Evolutionary conservation across 768 basidiomycete genomes (phyloP), one percentile per base, ranked within the genome.

Genomic region (Mycena chlorophos): DNA sequence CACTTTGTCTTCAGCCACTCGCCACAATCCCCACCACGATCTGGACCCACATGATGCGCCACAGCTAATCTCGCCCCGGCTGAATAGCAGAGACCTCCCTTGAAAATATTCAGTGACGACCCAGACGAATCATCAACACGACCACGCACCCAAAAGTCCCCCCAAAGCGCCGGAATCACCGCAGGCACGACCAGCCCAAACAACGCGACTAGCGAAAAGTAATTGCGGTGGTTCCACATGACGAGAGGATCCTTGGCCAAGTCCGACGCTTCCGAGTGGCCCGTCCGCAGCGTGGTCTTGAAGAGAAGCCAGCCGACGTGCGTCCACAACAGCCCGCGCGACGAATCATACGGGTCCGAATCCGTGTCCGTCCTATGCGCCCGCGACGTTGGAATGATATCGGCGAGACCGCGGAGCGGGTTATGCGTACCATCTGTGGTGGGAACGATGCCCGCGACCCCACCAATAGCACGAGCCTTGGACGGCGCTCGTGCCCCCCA

Each of bases 401-500:
- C 26, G 39, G 14, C 19, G 8, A 55, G 37, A 42, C 19, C 17
- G 50, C 47, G 54, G 23, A 10, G 10, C 10, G 8, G 26, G 25
- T 47, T 52, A 72, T 16, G 43, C 56, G 26, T 47, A 58, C 60
- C 92, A 79, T 59, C 88, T 84, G 67, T 90, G 89, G 66, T 90
- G 89, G 29, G 89, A 88, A 54, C 91, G 85, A 70, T 94, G 91
- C 6, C 87, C 82, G 47, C 87, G 80, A 16, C 87, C 83, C 91
- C 91, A 94, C 89, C 90, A 94, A 66, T 82, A 85, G 71, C 89
- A 89, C 14, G 90, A 92, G 0, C 91, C 91, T 72, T 94, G 86
- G 3, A 91, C 89, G 3, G 90, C 89, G 66, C 90, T 91, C 28
- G 87, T 83, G 6, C 91, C 91, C 2, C 86, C 89, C 43, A 83